A percentile compares a stretch with the other conserved stretches of the same genome.
Evolutionary conservation across 805 yeast genomes (phyloP).

Genomic region (Pichia occidentalis): DNA sequence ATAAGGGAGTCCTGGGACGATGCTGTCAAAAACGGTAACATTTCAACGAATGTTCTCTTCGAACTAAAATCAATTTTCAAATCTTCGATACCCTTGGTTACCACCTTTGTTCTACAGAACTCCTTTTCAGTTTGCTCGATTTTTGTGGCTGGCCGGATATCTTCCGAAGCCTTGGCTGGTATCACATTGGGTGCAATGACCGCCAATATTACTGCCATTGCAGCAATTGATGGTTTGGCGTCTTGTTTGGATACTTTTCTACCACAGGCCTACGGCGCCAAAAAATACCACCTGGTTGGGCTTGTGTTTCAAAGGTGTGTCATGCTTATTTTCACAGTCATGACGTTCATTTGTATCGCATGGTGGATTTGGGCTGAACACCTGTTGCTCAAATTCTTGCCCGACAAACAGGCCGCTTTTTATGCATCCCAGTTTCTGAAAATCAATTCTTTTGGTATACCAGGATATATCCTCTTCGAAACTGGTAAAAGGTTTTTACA

Average conservation of each 20-base stretch:
- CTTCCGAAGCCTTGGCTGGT: constrained; percentile 69
- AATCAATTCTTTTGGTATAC: constrained; percentile 56
- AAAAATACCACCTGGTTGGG: constrained; percentile 59
- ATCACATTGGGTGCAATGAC: constrained; percentile 73
- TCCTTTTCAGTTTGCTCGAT: constrained; percentile 72
- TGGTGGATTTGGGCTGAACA: constrained; percentile 56
- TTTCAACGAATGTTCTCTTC: constrained; percentile 34
- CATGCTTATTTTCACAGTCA: constrained; percentile 42
- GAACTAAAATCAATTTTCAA: constrained; percentile 35
- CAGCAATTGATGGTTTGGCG: constrained; percentile 71
- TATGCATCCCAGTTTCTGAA: constrained; percentile 55
- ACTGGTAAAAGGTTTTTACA: constrained; percentile 68
- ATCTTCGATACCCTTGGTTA: constrained; percentile 51
- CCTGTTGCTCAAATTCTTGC: constrained; percentile 37
- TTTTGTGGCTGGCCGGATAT: constrained; percentile 69
- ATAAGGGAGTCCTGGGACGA: constrained; percentile 30
- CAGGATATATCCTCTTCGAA: constrained; percentile 62
- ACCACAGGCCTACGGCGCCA: constrained; percentile 72
- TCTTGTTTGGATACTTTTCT: constrained; percentile 73
- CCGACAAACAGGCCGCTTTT: constrained; percentile 38
- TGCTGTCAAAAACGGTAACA: constrained; percentile 34
- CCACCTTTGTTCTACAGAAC: constrained; percentile 65
- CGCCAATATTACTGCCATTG: constrained; percentile 68
- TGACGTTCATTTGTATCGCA: constrained; percentile 46
- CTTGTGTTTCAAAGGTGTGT: constrained; percentile 63